Conservation (phyloP, 345 rosid genomes). For the Lepidium africanum region DNA sequence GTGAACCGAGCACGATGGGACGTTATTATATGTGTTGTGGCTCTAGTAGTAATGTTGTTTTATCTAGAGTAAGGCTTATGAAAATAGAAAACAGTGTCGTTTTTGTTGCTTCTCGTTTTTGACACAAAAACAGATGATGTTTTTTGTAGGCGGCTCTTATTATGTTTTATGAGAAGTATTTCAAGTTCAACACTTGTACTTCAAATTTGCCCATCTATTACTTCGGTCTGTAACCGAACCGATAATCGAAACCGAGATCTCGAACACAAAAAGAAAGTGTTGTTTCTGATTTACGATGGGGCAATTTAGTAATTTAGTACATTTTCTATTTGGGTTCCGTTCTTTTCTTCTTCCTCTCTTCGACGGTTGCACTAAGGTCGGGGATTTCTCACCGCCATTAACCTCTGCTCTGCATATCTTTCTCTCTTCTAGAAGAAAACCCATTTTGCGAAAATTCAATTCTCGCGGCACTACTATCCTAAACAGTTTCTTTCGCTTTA, state of each 20-base stretch:
- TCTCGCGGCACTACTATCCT: not conserved
- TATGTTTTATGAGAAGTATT: too few species aligned
- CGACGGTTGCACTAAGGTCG: slow-evolving; percentile 3
- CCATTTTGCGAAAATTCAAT: not conserved
- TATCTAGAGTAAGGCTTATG: not conserved
- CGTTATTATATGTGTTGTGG: not conserved
- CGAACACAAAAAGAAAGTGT: too few species aligned
- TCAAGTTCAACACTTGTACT: not conserved
- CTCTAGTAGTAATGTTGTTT: not conserved
- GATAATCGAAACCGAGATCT: not conserved
- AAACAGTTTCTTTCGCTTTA: not conserved
- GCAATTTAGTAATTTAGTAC: not conserved
- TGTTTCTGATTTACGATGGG: not conserved
- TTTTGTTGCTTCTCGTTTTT: not conserved
- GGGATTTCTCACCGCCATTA: slow-evolving; percentile 13
- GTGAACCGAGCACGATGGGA: slow-evolving; percentile 19
- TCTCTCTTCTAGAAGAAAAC: not conserved
- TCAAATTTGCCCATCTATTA: not conserved
- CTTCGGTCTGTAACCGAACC: not conserved
- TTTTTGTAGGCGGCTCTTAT: not conserved
- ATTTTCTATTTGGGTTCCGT: not conserved
- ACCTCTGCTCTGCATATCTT: slow-evolving; percentile 1
- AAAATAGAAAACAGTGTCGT: not conserved
- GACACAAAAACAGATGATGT: not conserved
- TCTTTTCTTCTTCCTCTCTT: not conserved